These are phyloP conservation scores for Botryotinia convoluta DNA, from an alignment of 2,329 filamentous ascomycete species.

Conservation along the genomic window DNA sequence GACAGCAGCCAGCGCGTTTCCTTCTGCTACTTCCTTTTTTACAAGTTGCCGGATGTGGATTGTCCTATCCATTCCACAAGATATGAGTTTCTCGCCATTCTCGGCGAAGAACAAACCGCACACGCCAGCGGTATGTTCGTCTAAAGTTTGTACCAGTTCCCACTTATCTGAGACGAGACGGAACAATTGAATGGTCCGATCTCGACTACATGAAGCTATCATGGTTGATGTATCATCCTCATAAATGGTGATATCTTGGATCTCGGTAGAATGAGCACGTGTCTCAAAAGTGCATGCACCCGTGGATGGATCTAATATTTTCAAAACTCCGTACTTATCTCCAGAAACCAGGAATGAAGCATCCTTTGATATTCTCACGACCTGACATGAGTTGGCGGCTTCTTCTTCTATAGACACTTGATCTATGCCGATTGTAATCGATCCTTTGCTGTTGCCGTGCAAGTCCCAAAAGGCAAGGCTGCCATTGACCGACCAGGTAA, in stretches of 20 bases:
- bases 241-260: constrained; percentile 75
- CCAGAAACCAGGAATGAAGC: constrained; percentile 73
- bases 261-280: constrained; percentile 83
- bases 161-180: constrained; percentile 56
- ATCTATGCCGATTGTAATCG: constrained; percentile 68
- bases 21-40: constrained; percentile 59
- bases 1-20: constrained; percentile 70
- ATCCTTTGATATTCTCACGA: constrained; percentile 57
- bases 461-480: constrained; percentile 79
- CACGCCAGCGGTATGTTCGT: constrained; percentile 89
- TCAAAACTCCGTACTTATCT: constrained; percentile 81
- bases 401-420: constrained; percentile 53
- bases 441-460: constrained; percentile 65
- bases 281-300: constrained; percentile 64
- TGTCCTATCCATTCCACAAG: constrained; percentile 84
- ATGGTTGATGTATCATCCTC: constrained; percentile 60
- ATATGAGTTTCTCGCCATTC: constrained; percentile 67
- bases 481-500: constrained; percentile 85
- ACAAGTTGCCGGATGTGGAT: constrained; percentile 79
- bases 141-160: constrained; percentile 83
- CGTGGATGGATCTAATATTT: constrained; percentile 60
- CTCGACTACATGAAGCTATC: constrained; percentile 79
- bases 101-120: constrained; percentile 71
- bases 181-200: constrained; percentile 94
- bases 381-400: constrained; percentile 56